Evolutionary conservation across 2,329 filamentous ascomycete genomes (phyloP), one percentile per base, ranked within the genome.

Genomic region (Chaetomiaceae sp.): DNA sequence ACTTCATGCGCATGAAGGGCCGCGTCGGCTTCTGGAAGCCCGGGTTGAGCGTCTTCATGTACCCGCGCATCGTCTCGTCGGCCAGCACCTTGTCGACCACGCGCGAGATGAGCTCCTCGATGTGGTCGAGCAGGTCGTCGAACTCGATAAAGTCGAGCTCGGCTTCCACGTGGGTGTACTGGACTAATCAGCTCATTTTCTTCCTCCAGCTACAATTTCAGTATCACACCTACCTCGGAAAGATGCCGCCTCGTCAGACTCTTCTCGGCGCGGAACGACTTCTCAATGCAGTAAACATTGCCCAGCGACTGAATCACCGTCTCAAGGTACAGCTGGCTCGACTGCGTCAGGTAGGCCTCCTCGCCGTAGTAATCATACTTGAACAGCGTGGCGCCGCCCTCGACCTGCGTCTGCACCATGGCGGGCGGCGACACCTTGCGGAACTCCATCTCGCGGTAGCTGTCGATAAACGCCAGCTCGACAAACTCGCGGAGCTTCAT

Each of bases 241-340:
- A 99, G 75, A 70, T 99, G 94, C 66, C 94, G 89, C 58, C 94
- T 88, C 46, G 94, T 99, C 54, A 97, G 79, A 6, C 87, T 92
- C 75, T 96, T 96, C 74, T 99, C 94, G 14, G 94, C 94, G 58
- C 94, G 91, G 85, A 99, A 99, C 2, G 92, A 97, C 72, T 96
- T 96, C 72, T 96, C 91, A 65, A 99, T 92, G 69, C 92, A 97
- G 81, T 95, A 99, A 49, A 96, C 91, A 69, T 96, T 89, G 63
- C 94, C 94, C 65, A 97, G 80, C 47, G 87, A 89, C 11, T 92
- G 90, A 29, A 99, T 77, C 61, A 87, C 90, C 29, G 94, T 99
- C 78, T 99, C 94, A 55, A 99, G 87, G 74, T 99, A 99, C 50
- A 99, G 83, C 73, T 99, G 94, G 31, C 89, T 95, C 3, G 91